Conservation (phyloP, 78 protist genomes). For the Dictyostelium firmibasis region DNA sequence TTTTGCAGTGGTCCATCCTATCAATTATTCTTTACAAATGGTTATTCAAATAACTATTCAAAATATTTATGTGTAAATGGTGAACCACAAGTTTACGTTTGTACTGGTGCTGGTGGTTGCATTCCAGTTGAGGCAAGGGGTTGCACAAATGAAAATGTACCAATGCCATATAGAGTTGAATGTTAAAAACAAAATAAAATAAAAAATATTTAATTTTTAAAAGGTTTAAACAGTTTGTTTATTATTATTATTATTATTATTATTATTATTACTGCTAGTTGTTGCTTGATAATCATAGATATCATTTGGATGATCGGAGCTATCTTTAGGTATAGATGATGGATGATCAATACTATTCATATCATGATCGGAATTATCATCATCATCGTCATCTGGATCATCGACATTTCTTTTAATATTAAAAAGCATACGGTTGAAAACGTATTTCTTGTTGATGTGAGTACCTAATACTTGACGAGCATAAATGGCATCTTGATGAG, state of each 20-base stretch:
- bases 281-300: not conserved
- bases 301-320: not conserved
- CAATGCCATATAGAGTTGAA: conserved; percentile 5
- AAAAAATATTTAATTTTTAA: not conserved
- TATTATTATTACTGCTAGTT: not conserved
- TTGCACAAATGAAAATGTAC: not conserved
- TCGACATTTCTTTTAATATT: not conserved
- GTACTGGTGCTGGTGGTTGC: not conserved
- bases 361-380: not conserved
- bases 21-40: not conserved
- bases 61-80: not conserved
- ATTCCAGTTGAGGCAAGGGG: not conserved
- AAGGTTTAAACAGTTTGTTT: not conserved
- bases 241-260: not conserved
- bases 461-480: conserved; percentile 15
- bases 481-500: conserved; percentile 27
- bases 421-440: conserved; percentile 28
- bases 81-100: conserved; percentile 18
- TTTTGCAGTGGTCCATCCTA: conserved; percentile 52
- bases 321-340: not conserved
- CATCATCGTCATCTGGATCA: not conserved
- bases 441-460: not conserved
- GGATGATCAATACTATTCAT: not conserved
- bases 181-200: not conserved
- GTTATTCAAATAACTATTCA: not conserved